These are phyloP conservation scores for Colletotrichum eremochloae DNA, from an alignment of 2,329 filamentous ascomycete genomes.

Conservation along the genomic window DNA sequence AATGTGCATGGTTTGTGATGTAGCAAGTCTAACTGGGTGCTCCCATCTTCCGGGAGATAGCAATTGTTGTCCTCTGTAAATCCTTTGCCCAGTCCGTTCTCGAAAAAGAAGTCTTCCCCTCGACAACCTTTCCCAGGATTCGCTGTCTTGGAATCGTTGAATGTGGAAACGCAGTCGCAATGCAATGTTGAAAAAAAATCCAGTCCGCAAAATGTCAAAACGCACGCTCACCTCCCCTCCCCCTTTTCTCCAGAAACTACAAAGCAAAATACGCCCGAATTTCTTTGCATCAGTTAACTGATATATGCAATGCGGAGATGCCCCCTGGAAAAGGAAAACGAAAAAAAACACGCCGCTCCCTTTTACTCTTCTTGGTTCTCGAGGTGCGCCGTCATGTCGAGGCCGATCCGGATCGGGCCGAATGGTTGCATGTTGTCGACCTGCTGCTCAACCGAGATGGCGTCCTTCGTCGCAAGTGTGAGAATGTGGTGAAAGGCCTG, in stretches of 20 bases:
- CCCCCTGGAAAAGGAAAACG: not conserved
- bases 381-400: constrained; percentile 27
- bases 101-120: not conserved
- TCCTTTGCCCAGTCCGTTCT: not conserved
- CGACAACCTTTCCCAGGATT: not conserved
- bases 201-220: constrained; percentile 18
- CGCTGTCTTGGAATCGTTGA: not conserved
- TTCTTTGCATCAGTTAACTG: not conserved
- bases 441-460: constrained; percentile 74
- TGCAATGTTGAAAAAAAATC: not conserved
- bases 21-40: constrained; percentile 21
- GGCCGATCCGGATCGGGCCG: constrained; percentile 62
- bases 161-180: not conserved
- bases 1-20: constrained; percentile 20
- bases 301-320: constrained; percentile 13
- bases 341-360: not conserved
- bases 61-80: constrained; percentile 17
- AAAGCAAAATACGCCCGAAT: constrained; percentile 12
- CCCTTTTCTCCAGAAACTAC: not conserved
- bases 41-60: constrained; percentile 16
- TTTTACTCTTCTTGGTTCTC: not conserved
- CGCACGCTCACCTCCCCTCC: too few species aligned
- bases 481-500: constrained; percentile 84
- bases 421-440: constrained; percentile 56
- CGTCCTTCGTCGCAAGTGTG: constrained; percentile 74